Conservation (phyloP, 371 early-diverging fungal species). For the Funneliformis caledonium region DNA sequence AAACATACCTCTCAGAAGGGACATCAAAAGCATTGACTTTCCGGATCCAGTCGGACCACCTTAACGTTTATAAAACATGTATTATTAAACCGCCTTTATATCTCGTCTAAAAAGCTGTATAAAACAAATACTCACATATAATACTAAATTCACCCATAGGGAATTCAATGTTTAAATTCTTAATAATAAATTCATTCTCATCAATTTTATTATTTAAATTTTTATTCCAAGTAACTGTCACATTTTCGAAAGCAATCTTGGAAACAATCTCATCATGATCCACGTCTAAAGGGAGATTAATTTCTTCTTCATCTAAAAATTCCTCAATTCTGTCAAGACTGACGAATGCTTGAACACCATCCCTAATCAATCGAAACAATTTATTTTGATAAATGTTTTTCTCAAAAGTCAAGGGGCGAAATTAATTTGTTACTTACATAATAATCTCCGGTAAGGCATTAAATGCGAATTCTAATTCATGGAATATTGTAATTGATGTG, state of each 20-base stretch:
- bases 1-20: slow-evolving; percentile 68
- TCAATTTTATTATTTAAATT: slow-evolving; percentile 44
- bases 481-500: slow-evolving; percentile 64
- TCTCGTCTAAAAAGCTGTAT: not conserved
- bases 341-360: slow-evolving; percentile 45
- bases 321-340: slow-evolving; percentile 58
- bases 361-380: not conserved
- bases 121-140: slow-evolving; percentile 42
- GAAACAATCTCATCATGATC: not conserved
- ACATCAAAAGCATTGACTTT: slow-evolving; percentile 66
- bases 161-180: slow-evolving; percentile 57
- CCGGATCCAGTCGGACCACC: slow-evolving; percentile 68
- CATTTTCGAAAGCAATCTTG: slow-evolving; percentile 53
- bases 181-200: slow-evolving; percentile 50
- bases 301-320: slow-evolving; percentile 53
- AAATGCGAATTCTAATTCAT: slow-evolving; percentile 58
- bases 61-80: not conserved
- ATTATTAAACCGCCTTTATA: not conserved
- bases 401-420: not conserved
- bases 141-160: slow-evolving; percentile 62
- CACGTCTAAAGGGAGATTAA: slow-evolving; percentile 14
- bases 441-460: slow-evolving; percentile 62
- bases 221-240: slow-evolving; percentile 55
- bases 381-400: not conserved
- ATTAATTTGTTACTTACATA: slow-evolving; percentile 45